Evolutionary conservation across 164 flowering plant genomes (phyloP), one percentile per base, ranked within the genome.

Genomic region (Warburgia ugandensis): DNA sequence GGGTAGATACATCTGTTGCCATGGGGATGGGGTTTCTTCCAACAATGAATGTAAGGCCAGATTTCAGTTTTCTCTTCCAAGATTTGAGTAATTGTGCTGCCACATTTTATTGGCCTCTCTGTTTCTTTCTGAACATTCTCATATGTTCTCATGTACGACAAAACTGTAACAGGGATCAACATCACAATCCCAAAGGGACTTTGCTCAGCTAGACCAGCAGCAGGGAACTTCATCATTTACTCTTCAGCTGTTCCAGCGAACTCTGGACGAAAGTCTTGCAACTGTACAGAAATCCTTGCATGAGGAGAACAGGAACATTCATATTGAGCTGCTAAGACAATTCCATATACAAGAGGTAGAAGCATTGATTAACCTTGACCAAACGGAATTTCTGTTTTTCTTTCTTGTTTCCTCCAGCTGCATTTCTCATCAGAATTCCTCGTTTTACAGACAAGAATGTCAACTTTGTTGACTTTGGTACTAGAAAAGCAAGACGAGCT

Each of bases 261-360:
- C 94, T 11, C 76, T 87, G 22, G 90, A 85, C 55, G 96, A 87
- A 63, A 80, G 83, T 30, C 82, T 85, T 21, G 62, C 71, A 48
- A 73, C 96, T 12, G 73, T 83, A 52, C 96, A 89, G 71, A 77
- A 79, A 58, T 83, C 96, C 21, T 75, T 78, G 26, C 97, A 89
- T 16, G 97, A 78, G 28, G 97, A 84, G 58, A 67, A 84, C 77
- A 73, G 96, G 62, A 94, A 94, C 67, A 86, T 94, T 64, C 99
- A 94, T 60, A 77, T 89, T 37, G 99, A 94, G 73, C 67, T 94
- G 50, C 48, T 89, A 33, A 83, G 95, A 59, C 99, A 94, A 54
- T 86, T 80, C 30, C 71, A 70, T 46, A 55, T 70, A 29, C 71
- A 59, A 38, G 94, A 89, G 96, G 99, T 94, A 72, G 44, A 29